Evolutionary conservation across 1,139 yeast species (phyloP), one percentile per base, ranked within the genome.

Genomic region (Ogataea hybrid): DNA sequence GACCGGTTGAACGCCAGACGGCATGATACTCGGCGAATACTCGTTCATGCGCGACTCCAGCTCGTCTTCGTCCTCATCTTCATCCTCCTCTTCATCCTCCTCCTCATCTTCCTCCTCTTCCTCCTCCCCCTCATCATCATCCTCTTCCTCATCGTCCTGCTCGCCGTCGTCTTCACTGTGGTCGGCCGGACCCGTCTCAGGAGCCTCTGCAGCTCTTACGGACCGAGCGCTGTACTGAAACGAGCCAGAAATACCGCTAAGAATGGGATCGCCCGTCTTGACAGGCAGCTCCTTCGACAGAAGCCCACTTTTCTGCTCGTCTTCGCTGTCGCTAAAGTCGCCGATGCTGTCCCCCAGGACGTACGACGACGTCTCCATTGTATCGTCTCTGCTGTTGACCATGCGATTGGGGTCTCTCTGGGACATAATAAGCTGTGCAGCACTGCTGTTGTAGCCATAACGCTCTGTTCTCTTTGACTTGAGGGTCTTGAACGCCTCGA

Each of bases 321-420:
- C 45, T 8, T 49, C 48, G 16, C 39, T 39, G 30, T 47, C 54
- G 31, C 49, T 48, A 35, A 46, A 46, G 28, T 48, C 50, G 12
- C 48, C 49, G 18, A 35, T 42, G 28, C 44, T 43, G 20, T 42
- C 50, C 5, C 49, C 53, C n/a, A 44, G 12, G 11, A 42, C 41
- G 31, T 45, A 46, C 36, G 45, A 39, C 11, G 50, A 45, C 22
- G 43, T 32, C 21, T 44, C 47, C 3, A 35, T 29, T 2, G 44
- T 32, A 17, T 29, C 42, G n/a, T 44, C 47, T 9, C 28, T 21
- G 15, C 30, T 23, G 3, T 39, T 43, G 4, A 40, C 30, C 22
- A 47, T 30, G 15, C 52, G 39, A 35, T 53, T 53, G 6, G 49
- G 44, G 28, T 53, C 57, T 28, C 53, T 41, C 29, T 45, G 52